Evolutionary conservation across 139 green algal species (phyloP).

Genomic region (Protoeuglena noctilucae): DNA sequence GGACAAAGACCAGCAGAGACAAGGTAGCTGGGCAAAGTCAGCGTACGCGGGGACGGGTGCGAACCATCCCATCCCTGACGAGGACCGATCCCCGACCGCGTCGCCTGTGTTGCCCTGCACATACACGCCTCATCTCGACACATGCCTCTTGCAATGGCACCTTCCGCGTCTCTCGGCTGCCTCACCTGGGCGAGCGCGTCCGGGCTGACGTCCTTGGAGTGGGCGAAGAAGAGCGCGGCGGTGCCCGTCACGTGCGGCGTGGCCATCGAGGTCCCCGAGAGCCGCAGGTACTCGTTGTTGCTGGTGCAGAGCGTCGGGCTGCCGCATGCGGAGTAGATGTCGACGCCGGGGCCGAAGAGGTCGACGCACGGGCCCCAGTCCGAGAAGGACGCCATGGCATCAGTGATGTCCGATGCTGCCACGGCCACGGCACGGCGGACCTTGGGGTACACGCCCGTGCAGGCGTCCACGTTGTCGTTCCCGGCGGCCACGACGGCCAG

Average conservation of each 20-base stretch:
- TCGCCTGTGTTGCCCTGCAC: no score
- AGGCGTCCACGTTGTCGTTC: conserved; percentile 4
- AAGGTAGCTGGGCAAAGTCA: no score
- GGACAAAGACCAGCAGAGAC: no score
- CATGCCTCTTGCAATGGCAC: no score
- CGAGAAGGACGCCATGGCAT: conserved; percentile 5
- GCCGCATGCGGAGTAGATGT: neutral
- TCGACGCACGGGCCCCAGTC: conserved; percentile 6
- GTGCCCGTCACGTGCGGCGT: conserved; percentile 1
- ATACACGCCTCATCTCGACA: no score
- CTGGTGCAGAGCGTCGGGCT: no score
- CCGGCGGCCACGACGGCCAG: conserved; percentile 1
- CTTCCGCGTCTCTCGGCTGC: no score
- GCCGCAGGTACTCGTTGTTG: neutral
- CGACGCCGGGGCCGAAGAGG: conserved; percentile 3
- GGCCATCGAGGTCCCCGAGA: conserved; percentile 3
- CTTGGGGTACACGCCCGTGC: neutral
- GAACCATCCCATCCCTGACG: no score
- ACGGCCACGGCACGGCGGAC: conserved; percentile 1
- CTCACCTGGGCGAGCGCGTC: no score
- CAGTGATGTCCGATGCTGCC: neutral
- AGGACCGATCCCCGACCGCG: no score
- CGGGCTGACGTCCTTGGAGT: no score
- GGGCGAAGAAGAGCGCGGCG: conserved; percentile 3
- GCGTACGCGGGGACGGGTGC: no score